Percentiles rank a stretch among this genome's conserved stretches.
These are phyloP conservation scores for Syzygium malaccense DNA, from an alignment of 441 rosid genomes.

Conservation along the genomic window DNA sequence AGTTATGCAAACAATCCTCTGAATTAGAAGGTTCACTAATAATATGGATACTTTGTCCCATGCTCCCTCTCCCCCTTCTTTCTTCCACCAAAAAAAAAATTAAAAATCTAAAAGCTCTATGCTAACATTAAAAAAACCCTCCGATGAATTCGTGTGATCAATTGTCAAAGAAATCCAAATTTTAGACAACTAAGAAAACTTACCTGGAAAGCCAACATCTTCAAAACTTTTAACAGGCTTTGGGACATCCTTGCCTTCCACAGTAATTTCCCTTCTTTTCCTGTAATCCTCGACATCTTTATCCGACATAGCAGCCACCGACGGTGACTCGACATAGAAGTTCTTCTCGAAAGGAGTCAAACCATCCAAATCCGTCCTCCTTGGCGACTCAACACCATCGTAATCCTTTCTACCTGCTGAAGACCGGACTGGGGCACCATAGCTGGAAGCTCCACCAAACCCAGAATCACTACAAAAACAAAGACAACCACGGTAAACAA, in stretches of 20 bases:
- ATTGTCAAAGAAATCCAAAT: background rate
- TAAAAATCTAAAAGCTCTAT: background rate
- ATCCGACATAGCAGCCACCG: constrained; percentile 78
- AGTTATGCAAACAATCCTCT: background rate
- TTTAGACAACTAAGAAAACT: background rate
- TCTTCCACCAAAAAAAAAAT: background rate
- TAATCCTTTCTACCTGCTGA: constrained; percentile 51
- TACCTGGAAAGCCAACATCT: constrained; percentile 93
- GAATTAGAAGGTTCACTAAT: background rate
- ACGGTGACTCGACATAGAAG: constrained; percentile 64
- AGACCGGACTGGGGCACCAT: constrained; percentile 43
- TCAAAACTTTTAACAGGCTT: constrained; percentile 72
- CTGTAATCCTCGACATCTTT: constrained; percentile 77
- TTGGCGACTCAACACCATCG: constrained; percentile 40
- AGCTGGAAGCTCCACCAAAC: constrained; percentile 71
- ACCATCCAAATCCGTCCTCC: constrained; percentile 81
- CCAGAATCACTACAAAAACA: constrained; percentile 68
- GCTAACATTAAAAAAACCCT: background rate
- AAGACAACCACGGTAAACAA: background rate
- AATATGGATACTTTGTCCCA: background rate
- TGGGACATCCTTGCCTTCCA: constrained; percentile 87
- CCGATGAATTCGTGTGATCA: background rate
- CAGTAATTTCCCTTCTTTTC: constrained; percentile 61
- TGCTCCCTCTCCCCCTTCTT: background rate
- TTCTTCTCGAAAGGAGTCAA: constrained; percentile 90